phyloP scores from a whole-genome alignment of 345 rosid species.

The Raphanus sativus region DNA sequence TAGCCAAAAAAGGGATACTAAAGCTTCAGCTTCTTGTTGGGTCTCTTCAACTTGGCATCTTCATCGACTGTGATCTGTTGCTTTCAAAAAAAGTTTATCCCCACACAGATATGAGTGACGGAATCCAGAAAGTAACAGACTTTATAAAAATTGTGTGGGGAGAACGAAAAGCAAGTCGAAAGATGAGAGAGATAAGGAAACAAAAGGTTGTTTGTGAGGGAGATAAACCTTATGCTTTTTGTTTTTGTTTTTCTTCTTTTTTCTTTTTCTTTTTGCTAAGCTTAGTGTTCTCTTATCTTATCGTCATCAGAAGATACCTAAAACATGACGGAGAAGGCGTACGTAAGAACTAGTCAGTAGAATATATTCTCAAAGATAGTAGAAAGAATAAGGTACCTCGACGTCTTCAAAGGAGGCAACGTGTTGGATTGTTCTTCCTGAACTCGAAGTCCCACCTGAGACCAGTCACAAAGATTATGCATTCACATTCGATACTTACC shows the following conservation, averaged over 20 bases:
- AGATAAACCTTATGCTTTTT: constrained; percentile 50
- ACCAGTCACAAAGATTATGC: constrained; percentile 25
- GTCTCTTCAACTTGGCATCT: constrained; percentile 34
- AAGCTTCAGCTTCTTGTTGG: constrained; percentile 47
- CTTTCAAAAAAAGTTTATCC: constrained; percentile 26
- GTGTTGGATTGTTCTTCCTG: constrained; percentile 57
- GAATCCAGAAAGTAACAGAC: constrained; percentile 28
- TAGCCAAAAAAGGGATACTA: constrained; percentile 21
- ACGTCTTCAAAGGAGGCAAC: constrained; percentile 65
- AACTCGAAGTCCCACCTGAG: constrained; percentile 62
- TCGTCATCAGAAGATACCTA: constrained; percentile 43
- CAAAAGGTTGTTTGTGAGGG: constrained; percentile 6
- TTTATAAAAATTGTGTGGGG: constrained; percentile 17
- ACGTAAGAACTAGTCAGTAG: constrained; percentile 23
- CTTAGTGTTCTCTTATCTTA: constrained; percentile 41
- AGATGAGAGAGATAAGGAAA: constrained; percentile 35
- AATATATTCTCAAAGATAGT: constrained; percentile 16
- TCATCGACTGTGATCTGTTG: constrained; percentile 37
- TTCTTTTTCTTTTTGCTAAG: constrained; percentile 46
- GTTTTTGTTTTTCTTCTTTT: constrained; percentile 39
- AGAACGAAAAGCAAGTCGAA: constrained; percentile 33
- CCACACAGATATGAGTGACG: constrained; percentile 22
- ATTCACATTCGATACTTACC: constrained; percentile 13
- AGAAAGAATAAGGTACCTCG: constrained; percentile 38
- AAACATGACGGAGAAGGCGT: constrained; percentile 20